phyloP scores from a whole-genome alignment of 192 early-diverging fungal species.

The Funneliformis geosporum region DNA sequence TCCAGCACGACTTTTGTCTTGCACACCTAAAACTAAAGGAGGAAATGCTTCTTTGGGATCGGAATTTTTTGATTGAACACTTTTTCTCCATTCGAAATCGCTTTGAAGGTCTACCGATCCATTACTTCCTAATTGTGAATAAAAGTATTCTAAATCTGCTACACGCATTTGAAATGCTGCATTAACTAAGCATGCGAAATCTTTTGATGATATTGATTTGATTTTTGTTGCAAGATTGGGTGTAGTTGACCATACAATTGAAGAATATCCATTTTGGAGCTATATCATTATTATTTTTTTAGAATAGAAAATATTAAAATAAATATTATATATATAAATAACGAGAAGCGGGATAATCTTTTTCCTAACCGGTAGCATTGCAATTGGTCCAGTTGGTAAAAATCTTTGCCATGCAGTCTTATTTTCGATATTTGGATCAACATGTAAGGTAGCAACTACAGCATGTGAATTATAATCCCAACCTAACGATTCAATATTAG shows the following conservation, averaged over 20 bases:
- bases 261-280: constrained; percentile 58
- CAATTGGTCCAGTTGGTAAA: constrained; percentile 91
- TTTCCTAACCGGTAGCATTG: constrained; percentile 80
- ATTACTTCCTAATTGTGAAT: constrained; percentile 52
- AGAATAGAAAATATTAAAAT: not conserved
- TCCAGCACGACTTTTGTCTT: constrained; percentile 67
- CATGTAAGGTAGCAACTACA: constrained; percentile 81
- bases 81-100: constrained; percentile 72
- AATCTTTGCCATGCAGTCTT: constrained; percentile 92
- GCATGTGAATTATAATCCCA: constrained; percentile 88
- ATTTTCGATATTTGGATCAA: constrained; percentile 52
- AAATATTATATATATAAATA: not conserved
- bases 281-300: not conserved
- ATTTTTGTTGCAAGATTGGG: constrained; percentile 64
- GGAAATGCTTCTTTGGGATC: constrained; percentile 34
- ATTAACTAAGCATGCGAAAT: constrained; percentile 75
- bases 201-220: constrained; percentile 57
- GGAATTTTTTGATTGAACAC: constrained; percentile 30
- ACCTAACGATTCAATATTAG: constrained; percentile 78
- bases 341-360: not conserved
- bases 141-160: constrained; percentile 75
- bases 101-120: constrained; percentile 52
- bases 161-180: constrained; percentile 74
- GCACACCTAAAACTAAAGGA: constrained; percentile 63
- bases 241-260: constrained; percentile 90